A percentile compares a stretch with the other conserved stretches of the same genome.
Evolutionary conservation across 371 early-diverging fungal species (phyloP).

Genomic region (Mortierella sp.): DNA sequence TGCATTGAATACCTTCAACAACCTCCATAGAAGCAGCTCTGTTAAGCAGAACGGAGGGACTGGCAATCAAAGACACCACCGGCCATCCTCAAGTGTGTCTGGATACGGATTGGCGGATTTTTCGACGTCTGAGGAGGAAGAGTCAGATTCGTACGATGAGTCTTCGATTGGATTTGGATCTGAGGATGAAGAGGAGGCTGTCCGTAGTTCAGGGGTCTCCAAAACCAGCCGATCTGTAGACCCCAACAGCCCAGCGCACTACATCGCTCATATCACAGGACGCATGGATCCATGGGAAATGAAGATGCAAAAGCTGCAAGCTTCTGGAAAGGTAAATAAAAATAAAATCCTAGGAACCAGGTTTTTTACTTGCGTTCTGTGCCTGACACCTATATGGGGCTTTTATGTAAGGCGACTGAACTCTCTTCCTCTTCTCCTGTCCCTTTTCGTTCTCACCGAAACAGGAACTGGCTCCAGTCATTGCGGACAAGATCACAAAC

Average conservation of each 20-base stretch:
- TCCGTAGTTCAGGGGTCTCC: too few species aligned
- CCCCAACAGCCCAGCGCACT: conserved; percentile 16
- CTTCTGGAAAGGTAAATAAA: conserved; percentile 24
- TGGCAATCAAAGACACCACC: neutral
- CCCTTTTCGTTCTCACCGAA: neutral
- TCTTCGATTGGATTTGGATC: too few species aligned
- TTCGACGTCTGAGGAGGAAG: conserved; percentile 17
- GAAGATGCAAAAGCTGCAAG: conserved; percentile 33
- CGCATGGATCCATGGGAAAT: conserved; percentile 49
- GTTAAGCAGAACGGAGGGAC: neutral
- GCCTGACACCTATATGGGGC: too few species aligned
- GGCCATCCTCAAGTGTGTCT: neutral
- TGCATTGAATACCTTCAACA: conserved; percentile 2
- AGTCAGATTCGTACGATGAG: neutral
- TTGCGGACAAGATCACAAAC: conserved; percentile 29
- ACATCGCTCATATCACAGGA: conserved; percentile 46
- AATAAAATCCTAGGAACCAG: too few species aligned
- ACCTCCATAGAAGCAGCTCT: conserved; percentile 5
- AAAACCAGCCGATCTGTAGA: neutral
- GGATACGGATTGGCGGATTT: conserved; percentile 37
- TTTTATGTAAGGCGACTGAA: too few species aligned
- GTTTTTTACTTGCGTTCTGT: too few species aligned
- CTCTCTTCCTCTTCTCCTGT: neutral
- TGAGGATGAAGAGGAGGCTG: too few species aligned
- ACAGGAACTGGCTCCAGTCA: conserved; percentile 21